Percentiles rank a stretch among this genome's conserved stretches.
Evolutionary conservation across 1,284 basidiomycete genomes (phyloP).

Genomic region (Ceratobasidium sp.): DNA sequence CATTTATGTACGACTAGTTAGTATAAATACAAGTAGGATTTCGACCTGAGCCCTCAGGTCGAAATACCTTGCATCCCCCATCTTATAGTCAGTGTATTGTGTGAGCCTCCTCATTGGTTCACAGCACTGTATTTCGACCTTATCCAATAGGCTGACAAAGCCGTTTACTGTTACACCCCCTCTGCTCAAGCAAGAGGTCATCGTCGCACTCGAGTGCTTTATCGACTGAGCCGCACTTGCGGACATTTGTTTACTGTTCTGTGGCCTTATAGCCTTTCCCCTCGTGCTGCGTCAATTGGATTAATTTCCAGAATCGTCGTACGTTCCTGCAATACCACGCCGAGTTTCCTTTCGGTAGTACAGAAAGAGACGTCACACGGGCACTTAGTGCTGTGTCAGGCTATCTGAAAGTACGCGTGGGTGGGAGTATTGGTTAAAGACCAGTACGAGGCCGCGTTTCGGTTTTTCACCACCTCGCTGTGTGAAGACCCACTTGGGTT

Average conservation of each 20-base stretch:
- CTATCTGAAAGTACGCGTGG: constrained; percentile 6
- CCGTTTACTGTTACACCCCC: background rate
- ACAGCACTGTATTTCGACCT: constrained; percentile 2
- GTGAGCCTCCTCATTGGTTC: too few species aligned
- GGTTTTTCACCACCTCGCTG: constrained; percentile 11
- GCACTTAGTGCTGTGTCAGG: too few species aligned
- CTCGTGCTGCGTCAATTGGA: background rate
- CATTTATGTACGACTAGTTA: too few species aligned
- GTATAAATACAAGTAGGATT: too few species aligned
- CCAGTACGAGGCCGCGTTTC: constrained; percentile 1
- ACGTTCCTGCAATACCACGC: too few species aligned
- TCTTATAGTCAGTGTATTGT: too few species aligned
- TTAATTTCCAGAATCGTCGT: background rate
- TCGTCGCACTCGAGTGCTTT: background rate
- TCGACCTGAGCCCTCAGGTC: too few species aligned
- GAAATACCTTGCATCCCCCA: too few species aligned
- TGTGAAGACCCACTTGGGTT: constrained; percentile 14
- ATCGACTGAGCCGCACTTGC: background rate
- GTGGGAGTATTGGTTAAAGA: background rate
- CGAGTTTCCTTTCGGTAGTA: too few species aligned
- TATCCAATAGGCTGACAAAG: background rate
- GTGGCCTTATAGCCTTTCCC: constrained; percentile 12
- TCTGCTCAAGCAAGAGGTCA: constrained; percentile 3
- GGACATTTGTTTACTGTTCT: constrained; percentile 1
- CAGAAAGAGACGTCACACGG: too few species aligned